These are phyloP conservation scores for Plasmodium gallinaceum DNA, from an alignment of 169 alveolate species.

Conservation along the genomic window DNA sequence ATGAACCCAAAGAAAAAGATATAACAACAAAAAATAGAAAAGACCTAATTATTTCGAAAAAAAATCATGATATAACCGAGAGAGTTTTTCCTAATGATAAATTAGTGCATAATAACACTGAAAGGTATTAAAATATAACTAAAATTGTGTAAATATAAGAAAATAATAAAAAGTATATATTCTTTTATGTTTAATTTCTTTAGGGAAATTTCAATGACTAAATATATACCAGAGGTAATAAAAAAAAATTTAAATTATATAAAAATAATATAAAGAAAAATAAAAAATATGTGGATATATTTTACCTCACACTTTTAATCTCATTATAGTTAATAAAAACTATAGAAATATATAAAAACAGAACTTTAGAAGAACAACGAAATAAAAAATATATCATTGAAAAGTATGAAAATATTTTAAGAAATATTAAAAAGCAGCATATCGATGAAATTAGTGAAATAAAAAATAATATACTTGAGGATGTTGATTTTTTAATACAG, in stretches of 20 bases:
- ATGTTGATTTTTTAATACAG: constrained; percentile 76
- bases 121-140: background rate
- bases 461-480: constrained; percentile 53
- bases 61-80: background rate
- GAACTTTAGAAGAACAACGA: constrained; percentile 51
- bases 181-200: background rate
- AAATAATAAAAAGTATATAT: background rate
- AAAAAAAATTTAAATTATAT: background rate
- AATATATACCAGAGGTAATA: background rate
- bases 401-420: constrained; percentile 55
- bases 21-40: constrained; percentile 8
- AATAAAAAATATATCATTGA: constrained; percentile 8
- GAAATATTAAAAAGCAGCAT: constrained; percentile 45
- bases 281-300: background rate
- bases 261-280: background rate
- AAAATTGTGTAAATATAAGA: background rate
- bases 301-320: background rate
- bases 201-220: background rate
- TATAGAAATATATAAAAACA: constrained; percentile 66
- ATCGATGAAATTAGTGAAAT: constrained; percentile 56
- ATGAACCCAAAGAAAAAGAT: background rate
- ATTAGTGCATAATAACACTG: background rate
- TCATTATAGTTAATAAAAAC: constrained; percentile 34
- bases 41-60: background rate
- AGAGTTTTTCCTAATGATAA: background rate